phyloP scores from a whole-genome alignment of 176 grass and related monocot genomes.

The Oryza officinalis region DNA sequence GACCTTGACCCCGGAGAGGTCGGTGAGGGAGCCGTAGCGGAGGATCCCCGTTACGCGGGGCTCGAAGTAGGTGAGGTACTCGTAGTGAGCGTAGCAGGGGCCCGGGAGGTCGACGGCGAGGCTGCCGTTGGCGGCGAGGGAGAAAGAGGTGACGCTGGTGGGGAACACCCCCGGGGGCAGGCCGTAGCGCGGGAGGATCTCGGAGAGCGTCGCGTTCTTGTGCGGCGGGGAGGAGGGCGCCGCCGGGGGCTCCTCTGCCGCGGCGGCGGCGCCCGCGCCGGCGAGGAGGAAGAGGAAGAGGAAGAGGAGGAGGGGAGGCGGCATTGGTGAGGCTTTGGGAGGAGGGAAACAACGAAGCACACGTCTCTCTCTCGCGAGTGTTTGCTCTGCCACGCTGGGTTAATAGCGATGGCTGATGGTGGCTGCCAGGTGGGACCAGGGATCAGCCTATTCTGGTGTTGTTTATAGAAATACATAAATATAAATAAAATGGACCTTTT shows the following conservation, averaged over 20 bases:
- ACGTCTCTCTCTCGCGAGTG: not conserved
- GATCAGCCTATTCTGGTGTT: too few species aligned
- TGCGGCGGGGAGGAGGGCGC: not conserved
- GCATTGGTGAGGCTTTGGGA: conserved; percentile 29
- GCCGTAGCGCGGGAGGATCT: conserved; percentile 62
- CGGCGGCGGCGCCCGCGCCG: not conserved
- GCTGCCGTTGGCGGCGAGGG: conserved; percentile 51
- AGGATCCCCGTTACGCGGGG: conserved; percentile 48
- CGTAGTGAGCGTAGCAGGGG: conserved; percentile 58
- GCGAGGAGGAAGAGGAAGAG: not conserved
- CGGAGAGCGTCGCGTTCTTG: conserved; percentile 55
- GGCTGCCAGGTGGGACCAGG: too few species aligned
- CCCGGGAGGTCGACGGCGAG: conserved; percentile 63
- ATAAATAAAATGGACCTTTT: too few species aligned
- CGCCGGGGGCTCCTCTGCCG: not conserved
- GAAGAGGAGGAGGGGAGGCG: conserved; percentile 10
- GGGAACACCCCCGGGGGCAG: conserved; percentile 71
- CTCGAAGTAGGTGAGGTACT: conserved; percentile 56
- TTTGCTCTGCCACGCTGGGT: not conserved
- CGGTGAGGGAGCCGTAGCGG: conserved; percentile 57
- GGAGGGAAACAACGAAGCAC: not conserved
- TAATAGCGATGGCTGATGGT: not conserved
- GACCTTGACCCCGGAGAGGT: conserved; percentile 53
- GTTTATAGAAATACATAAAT: too few species aligned
- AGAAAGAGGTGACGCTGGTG: conserved; percentile 60